A percentile compares a stretch with the other conserved stretches of the same genome.
Evolutionary conservation across 2,329 filamentous ascomycete genomes (phyloP).

Genomic region (Aspergillus chevalieri): DNA sequence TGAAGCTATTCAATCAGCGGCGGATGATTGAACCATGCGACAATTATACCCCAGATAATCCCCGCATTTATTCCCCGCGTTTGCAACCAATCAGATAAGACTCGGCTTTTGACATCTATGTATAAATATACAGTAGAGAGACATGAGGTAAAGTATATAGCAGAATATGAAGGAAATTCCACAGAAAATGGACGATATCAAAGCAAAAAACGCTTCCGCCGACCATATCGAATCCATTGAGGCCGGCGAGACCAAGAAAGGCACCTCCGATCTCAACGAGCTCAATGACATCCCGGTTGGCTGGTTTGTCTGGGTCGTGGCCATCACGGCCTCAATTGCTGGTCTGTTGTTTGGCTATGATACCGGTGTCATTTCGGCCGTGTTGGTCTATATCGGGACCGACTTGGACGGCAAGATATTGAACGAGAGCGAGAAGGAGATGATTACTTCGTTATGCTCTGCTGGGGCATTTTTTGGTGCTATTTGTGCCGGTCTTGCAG

Average conservation of each 20-base stretch:
- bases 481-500: slow-evolving; percentile 31
- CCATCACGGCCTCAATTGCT: slow-evolving; percentile 30
- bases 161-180: not conserved
- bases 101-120: not conserved
- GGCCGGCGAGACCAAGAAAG: not conserved
- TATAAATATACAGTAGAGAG: not conserved
- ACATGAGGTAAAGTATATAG: not conserved
- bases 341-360: slow-evolving; percentile 39
- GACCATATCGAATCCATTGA: slow-evolving; percentile 6
- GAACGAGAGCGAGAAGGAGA: slow-evolving; percentile 42
- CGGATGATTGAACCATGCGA: not conserved
- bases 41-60: not conserved
- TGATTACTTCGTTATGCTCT: slow-evolving; percentile 48
- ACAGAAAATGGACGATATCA: not conserved
- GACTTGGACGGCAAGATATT: slow-evolving; percentile 37
- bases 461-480: slow-evolving; percentile 45
- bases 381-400: slow-evolving; percentile 29
- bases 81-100: not conserved
- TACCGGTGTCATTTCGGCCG: slow-evolving; percentile 42
- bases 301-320: slow-evolving; percentile 35
- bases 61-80: not conserved
- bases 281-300: slow-evolving; percentile 35
- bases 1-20: not conserved
- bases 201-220: slow-evolving; percentile 2
- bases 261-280: slow-evolving; percentile 3